phyloP scores from a whole-genome alignment of 352 stramenopile species.

The Phytophthora cryptogea region DNA sequence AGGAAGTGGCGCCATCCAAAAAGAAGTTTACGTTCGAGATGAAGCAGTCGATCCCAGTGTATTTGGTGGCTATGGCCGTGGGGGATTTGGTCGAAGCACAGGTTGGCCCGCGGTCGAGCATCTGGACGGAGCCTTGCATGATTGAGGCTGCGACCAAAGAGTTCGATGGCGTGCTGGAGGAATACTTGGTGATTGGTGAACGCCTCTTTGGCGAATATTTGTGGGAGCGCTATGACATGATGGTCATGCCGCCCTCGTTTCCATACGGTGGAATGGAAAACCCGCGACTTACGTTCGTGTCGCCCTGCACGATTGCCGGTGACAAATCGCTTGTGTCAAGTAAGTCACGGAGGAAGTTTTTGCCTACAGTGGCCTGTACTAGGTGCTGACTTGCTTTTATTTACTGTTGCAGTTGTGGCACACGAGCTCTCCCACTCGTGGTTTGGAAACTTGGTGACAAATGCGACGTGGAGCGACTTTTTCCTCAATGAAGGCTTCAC shows the following conservation, averaged over 20 bases:
- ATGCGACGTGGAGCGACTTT: slow-evolving; percentile 87
- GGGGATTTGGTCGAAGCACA: slow-evolving; percentile 71
- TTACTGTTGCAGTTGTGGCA: slow-evolving; percentile 53
- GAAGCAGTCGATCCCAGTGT: slow-evolving; percentile 84
- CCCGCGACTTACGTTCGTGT: slow-evolving; percentile 89
- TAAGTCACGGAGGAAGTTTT: slow-evolving; percentile 21
- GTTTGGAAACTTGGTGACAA: slow-evolving; percentile 87
- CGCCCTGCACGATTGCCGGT: slow-evolving; percentile 73
- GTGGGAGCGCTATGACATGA: slow-evolving; percentile 85
- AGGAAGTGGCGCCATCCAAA: slow-evolving; percentile 17
- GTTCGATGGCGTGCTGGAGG: slow-evolving; percentile 76
- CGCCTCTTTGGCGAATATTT: slow-evolving; percentile 81
- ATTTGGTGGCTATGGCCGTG: slow-evolving; percentile 84
- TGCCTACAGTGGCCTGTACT: neutral
- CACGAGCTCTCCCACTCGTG: slow-evolving; percentile 88
- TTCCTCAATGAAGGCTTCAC: slow-evolving; percentile 91
- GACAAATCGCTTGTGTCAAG: slow-evolving; percentile 79
- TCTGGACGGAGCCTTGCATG: slow-evolving; percentile 86
- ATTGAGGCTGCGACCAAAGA: slow-evolving; percentile 73
- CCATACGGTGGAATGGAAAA: slow-evolving; percentile 99
- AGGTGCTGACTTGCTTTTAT: neutral
- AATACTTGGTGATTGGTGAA: slow-evolving; percentile 75
- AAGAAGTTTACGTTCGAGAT: slow-evolving; percentile 77
- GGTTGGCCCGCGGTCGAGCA: slow-evolving; percentile 69
- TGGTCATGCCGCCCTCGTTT: slow-evolving; percentile 90